Base-by-base conservation (phyloP, 768 basidiomycete genomes). In the Mrakia frigida region DNA sequence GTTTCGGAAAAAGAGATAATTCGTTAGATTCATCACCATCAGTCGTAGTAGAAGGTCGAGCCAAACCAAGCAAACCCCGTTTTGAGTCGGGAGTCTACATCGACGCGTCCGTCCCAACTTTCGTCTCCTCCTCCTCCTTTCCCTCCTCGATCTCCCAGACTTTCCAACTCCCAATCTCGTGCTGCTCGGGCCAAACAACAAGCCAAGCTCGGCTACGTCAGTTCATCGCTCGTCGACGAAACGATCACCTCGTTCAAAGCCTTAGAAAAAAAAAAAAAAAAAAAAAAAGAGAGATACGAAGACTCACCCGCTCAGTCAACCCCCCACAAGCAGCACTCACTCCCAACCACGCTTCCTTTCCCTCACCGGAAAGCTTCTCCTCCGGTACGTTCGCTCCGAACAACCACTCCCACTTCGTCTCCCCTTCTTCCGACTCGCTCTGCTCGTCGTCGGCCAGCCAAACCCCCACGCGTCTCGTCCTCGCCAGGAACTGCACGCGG, bases 241-340 rank as follows among this genome's bases (percentile, higher is more conserved):
- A 6, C 31, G 9, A 31, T 4, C 28, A 18, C 28, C 9, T 31
- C 63, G 21, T 18, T 16, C 7, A n/a, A n/a, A n/a, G n/a, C n/a
- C n/a, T n/a, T 6, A 21, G 37, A 70, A 33, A 10, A 11, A 11
- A 21, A 50, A 33, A 41, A 6, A 2, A 13, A 35, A 25, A n/a
- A 63, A 6, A 4, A 9, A 74, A 23, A 10, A 61, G 28, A 39
- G 59, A 61, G 10, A 61, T n/a, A n/a, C n/a, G 9, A 6, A 39
- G 53, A 78, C 81, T 76, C 69, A 81, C 82, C 71, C 65, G 69
- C 68, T 82, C 81, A 78, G 79, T 82, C 33, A 81, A 68, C 6
- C 82, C 82, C 1, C 82, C 82, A 74, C 81, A 81, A 11, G 78
- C 73, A 7, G 80, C 82, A 23, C 80, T 82, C 5, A 82, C 69